Evolutionary conservation across 2,329 filamentous ascomycete genomes (phyloP), one percentile per base, ranked within the genome.

Genomic region (Colletotrichum neosansevieriae): DNA sequence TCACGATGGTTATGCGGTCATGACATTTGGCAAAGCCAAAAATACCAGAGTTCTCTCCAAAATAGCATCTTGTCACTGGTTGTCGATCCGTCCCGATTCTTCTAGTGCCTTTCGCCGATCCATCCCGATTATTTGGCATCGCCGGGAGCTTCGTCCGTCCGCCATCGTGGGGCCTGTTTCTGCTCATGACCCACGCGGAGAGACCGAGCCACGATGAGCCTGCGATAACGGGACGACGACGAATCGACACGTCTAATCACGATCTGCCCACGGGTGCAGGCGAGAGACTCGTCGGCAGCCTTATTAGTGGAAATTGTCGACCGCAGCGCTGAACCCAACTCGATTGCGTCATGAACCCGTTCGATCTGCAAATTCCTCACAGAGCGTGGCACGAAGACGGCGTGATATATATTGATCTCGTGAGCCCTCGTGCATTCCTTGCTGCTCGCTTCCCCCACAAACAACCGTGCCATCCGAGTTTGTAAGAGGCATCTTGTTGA

Each of bases 401-500:
- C 53, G 45, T 51, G 42, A 44, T 42, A 21, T 34, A 44, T 19
- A 9, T 59, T 59, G 60, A 56, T 58, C 65, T 54, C 65, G 65
- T 68, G 60, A 68, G 47, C 61, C 15, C 12, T 47, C 32, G 15
- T 65, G 54, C 65, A 68, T 56, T 42, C 32, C 45, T 56, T 34
- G 38, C 32, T 42, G 54, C 47, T 53, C 40, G 40, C 32, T 53
- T 45, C 64, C 51, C 59, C 64, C 64, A 63, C 59, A 67, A 63
- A 63, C 60, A 65, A 59, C 65, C 65, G 65, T 68, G 54, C 60
- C 65, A 59, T 68, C 65, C 65, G 60, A 42, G 45, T 45, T 15
- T 15, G n/a, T 21, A 47, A 24, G 44, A 58, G 59, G 24, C 44
- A 58, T 40, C 24, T 29, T 32, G 32, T 34, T 32, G 50, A 42